A percentile compares a stretch with the other conserved stretches of the same genome.
These are phyloP conservation scores for Didymella pinodella DNA, from an alignment of 2,329 filamentous ascomycete species.

Conservation along the genomic window DNA sequence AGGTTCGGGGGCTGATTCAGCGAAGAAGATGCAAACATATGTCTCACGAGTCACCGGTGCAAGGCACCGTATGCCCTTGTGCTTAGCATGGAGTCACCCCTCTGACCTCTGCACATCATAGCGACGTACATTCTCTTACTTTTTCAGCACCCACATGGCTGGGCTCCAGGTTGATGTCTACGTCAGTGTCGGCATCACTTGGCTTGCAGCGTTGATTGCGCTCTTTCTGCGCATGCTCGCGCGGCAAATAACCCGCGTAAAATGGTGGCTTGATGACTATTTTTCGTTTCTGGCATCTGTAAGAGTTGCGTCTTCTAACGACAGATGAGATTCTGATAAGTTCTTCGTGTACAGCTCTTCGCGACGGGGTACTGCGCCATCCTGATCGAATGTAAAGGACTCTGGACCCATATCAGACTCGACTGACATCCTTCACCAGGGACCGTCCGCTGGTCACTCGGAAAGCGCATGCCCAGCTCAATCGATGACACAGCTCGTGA, in stretches of 20 bases:
- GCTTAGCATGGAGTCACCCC: background rate
- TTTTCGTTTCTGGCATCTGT: background rate
- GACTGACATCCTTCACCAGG: background rate
- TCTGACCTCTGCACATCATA: background rate
- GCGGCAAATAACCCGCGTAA: background rate
- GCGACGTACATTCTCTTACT: background rate
- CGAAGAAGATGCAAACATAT: background rate
- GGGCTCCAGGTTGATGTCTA: conserved; percentile 12
- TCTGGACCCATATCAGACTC: background rate
- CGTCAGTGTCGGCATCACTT: conserved; percentile 15
- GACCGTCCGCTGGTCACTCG: background rate
- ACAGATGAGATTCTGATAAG: background rate
- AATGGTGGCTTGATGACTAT: background rate
- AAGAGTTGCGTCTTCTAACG: background rate
- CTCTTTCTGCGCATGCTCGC: background rate
- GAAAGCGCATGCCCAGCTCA: background rate
- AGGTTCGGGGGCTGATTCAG: background rate
- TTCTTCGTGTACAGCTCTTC: background rate
- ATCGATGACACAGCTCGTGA: background rate
- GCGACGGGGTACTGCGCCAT: conserved; percentile 1
- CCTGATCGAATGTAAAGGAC: background rate
- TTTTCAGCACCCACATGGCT: background rate
- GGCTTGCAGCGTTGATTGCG: background rate
- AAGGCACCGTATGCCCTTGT: background rate
- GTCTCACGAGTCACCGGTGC: background rate